phyloP scores from a whole-genome alignment of 768 basidiomycete genomes.

The Lentinula aciculospora region DNA sequence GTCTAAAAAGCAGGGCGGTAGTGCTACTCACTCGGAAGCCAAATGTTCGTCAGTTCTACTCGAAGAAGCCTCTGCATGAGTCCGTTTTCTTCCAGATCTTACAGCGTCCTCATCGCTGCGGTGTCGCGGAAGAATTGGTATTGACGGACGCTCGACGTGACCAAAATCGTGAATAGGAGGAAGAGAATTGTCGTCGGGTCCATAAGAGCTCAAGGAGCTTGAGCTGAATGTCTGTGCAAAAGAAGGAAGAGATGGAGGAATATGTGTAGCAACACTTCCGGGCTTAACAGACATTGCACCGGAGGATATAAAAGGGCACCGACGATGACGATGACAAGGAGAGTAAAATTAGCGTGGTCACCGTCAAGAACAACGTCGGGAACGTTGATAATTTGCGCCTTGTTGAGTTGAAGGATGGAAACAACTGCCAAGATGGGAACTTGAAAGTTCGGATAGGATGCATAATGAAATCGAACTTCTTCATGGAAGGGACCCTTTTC shows the following conservation, averaged over 20 bases:
- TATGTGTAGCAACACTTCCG: slow-evolving; percentile 36
- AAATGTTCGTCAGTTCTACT: slow-evolving; percentile 26
- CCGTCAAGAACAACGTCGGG: slow-evolving; percentile 5
- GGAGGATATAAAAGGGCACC: slow-evolving; percentile 6
- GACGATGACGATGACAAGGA: slow-evolving; percentile 2
- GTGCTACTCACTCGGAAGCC: slow-evolving; percentile 40
- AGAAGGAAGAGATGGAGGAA: slow-evolving; percentile 65
- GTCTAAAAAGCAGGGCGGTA: not conserved
- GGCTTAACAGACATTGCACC: slow-evolving; percentile 36
- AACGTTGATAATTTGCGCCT: slow-evolving; percentile 2
- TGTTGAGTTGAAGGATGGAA: slow-evolving; percentile 9
- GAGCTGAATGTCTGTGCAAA: slow-evolving; percentile 72
- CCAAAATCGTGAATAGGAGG: slow-evolving; percentile 53
- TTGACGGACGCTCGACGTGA: slow-evolving; percentile 27
- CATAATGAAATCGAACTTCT: slow-evolving; percentile 12
- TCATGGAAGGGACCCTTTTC: slow-evolving; percentile 7
- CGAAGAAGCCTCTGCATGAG: slow-evolving; percentile 32
- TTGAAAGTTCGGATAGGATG: slow-evolving; percentile 9
- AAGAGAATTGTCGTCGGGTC: slow-evolving; percentile 47
- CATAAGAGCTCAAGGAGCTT: slow-evolving; percentile 46
- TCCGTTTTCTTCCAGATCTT: slow-evolving; percentile 37
- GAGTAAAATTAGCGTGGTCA: not conserved
- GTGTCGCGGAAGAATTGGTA: slow-evolving; percentile 19
- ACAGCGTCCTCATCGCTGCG: slow-evolving; percentile 22
- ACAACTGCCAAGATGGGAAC: slow-evolving; percentile 9